Evolutionary conservation across 495 filamentous ascomycete species (phyloP).

Genomic region (Symbiotaphrina buchneri): DNA sequence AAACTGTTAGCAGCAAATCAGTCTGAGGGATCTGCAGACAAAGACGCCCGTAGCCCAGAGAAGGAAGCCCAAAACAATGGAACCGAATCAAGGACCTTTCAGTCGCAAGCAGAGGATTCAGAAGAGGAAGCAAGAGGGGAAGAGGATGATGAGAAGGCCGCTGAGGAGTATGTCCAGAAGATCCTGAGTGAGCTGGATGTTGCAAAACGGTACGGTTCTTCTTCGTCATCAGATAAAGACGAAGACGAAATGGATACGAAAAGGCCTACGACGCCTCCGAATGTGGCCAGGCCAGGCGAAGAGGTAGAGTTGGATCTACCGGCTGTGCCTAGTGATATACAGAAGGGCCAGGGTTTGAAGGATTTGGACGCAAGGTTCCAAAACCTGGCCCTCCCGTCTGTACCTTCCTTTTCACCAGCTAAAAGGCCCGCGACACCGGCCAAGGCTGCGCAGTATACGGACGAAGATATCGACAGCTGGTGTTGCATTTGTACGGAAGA

Average conservation of each 20-base stretch:
- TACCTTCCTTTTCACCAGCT: background rate
- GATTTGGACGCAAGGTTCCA: background rate
- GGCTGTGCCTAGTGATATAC: background rate
- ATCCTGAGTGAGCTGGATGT: background rate
- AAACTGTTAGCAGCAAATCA: background rate
- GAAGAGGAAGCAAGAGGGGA: background rate
- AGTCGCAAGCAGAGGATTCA: background rate
- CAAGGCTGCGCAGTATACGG: background rate
- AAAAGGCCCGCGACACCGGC: background rate
- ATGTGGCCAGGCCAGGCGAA: background rate
- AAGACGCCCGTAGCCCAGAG: background rate
- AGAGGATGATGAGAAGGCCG: background rate
- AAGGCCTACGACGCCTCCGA: background rate
- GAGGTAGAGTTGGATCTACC: background rate
- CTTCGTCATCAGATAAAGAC: too few relatives aligned
- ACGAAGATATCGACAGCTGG: conserved; percentile 1
- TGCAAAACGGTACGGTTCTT: too few relatives aligned
- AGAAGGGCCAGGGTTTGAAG: too few relatives aligned
- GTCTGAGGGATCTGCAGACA: background rate
- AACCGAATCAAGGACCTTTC: too few relatives aligned
- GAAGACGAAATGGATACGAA: background rate
- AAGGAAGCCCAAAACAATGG: background rate
- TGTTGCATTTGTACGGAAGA: background rate
- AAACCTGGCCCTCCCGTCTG: background rate
- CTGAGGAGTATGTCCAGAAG: background rate